Evolutionary conservation across 306 rosid species (phyloP).

Genomic region (Pueraria montana): DNA sequence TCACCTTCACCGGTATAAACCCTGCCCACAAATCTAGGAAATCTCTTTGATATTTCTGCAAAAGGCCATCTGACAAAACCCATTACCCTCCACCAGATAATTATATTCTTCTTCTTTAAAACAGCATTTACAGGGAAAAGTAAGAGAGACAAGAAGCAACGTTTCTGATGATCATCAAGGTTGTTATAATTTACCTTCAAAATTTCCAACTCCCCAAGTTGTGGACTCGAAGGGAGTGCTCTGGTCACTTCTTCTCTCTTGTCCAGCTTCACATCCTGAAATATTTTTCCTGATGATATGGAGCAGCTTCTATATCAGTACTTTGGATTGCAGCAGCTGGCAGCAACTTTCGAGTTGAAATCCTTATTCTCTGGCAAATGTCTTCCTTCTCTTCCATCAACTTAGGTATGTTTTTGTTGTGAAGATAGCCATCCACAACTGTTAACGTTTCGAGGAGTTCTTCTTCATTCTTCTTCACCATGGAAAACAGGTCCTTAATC

Average conservation of each 20-base stretch:
- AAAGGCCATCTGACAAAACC: too few species aligned
- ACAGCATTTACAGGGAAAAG: slow-evolving; percentile 52
- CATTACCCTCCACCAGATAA: background rate
- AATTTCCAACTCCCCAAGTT: background rate
- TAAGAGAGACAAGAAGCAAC: slow-evolving; percentile 51
- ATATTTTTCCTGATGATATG: background rate
- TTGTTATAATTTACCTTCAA: background rate
- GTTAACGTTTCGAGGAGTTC: slow-evolving; percentile 1
- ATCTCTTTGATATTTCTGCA: too few species aligned
- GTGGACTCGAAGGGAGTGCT: background rate
- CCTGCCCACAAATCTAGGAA: too few species aligned
- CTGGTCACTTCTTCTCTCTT: background rate
- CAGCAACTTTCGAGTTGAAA: background rate
- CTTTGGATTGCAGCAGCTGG: background rate
- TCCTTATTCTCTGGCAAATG: background rate
- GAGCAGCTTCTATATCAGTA: background rate
- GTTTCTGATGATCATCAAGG: background rate
- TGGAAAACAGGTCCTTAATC: background rate
- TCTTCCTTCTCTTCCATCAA: background rate
- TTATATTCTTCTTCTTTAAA: slow-evolving; percentile 14
- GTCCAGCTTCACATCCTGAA: background rate
- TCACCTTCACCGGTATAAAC: too few species aligned
- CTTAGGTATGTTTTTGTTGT: background rate
- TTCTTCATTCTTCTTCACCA: background rate
- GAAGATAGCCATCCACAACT: background rate